Base-by-base conservation (phyloP, 352 stramenopile species). In the Pythium volutum region DNA sequence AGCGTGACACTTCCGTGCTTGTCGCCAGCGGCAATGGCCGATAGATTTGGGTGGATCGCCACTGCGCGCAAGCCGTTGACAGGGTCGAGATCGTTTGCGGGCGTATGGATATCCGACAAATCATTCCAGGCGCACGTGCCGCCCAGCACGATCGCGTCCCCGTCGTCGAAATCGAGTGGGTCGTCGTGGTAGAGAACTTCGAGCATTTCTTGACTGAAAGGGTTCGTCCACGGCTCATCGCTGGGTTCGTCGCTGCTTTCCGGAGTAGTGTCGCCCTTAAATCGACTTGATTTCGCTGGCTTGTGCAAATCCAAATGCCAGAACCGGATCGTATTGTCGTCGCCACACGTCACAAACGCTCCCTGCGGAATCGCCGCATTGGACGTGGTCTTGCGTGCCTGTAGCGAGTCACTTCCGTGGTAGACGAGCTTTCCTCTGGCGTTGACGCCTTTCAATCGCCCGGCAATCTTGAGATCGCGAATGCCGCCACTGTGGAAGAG, bases 261-360 rank as follows among this genome's bases (percentile, higher is more conserved):
- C 31, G 51, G n/a, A 3, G 20, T 12, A 18, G 26, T 51, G 7
- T 70, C 18, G 59, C 43, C 52, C 72, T 16, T 27, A 46, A 69
- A 73, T 18, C 60, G 59, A 52, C 49, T 67, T 0, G 65, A 49
- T 34, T 72, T 72, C 2, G 51, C 23, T 46, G 55, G 59, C 61
- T 85, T 84, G 64, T 89, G 75, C 10, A 86, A 47, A 26, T 93
- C 84, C 26, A 97, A 60, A 59, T 96, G 79, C 90, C 90, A 97
- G 8, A 97, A 69, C 1, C 88, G 76, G 20, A 96, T 56, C 0
- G 89, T 97, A 55, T 95, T 92, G 62, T 97, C 90, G 25, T 92
- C 85, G 6, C 77, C 76, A 55, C 84, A 94, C 0, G 87, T 96
- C 4, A 95, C 74, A 57, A 97, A 87, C 4, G 82, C 76, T 7